Percentiles rank a stretch among this genome's conserved stretches.
These are phyloP conservation scores for Kodamaea hsintzibuensis DNA, from an alignment of 805 yeast genomes.

Conservation along the genomic window DNA sequence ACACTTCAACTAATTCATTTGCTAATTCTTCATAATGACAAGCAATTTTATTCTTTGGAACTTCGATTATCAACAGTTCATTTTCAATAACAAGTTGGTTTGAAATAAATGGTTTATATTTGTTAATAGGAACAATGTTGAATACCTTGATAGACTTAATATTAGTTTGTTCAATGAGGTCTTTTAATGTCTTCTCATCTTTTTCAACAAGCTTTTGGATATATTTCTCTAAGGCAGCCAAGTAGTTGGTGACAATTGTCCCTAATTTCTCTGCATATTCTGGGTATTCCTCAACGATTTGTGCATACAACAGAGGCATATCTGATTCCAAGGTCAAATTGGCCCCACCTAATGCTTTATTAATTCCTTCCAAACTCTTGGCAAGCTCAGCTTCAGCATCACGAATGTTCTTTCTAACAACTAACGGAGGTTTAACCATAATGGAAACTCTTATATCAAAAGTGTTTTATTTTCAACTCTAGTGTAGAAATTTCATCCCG, in stretches of 20 bases:
- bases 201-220: background rate
- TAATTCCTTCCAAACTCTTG: background rate
- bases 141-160: background rate
- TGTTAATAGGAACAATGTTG: background rate
- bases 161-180: background rate
- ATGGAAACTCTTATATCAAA: background rate
- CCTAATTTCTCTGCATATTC: background rate
- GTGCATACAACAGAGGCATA: background rate
- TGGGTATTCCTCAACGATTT: background rate
- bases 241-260: background rate
- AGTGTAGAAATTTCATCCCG: too few relatives aligned
- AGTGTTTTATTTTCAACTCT: too few relatives aligned
- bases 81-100: background rate
- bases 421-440: conserved; percentile 6
- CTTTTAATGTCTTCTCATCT: background rate
- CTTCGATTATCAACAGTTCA: background rate
- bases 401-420: conserved; percentile 4
- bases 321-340: background rate
- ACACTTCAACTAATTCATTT: background rate
- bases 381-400: conserved; percentile 3
- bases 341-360: background rate
- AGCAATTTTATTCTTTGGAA: background rate
- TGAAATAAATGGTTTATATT: background rate
- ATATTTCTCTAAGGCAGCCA: background rate
- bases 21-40: background rate